Evolutionary conservation across 2,329 filamentous ascomycete species (phyloP), one percentile per base, ranked within the genome.

Genomic region (Neonectria magnoliae): DNA sequence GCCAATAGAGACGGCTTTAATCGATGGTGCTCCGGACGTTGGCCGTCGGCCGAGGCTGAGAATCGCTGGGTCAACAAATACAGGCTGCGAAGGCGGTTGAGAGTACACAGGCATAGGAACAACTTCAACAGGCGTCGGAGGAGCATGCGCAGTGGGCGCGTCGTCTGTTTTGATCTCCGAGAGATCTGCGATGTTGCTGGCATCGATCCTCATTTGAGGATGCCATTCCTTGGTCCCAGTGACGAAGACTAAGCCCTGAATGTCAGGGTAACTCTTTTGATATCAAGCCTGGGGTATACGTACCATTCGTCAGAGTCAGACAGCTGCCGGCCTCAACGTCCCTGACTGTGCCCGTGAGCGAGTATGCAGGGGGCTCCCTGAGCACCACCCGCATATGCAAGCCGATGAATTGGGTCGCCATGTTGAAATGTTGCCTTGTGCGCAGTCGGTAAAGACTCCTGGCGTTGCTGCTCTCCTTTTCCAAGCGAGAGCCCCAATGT

Each of bases 31-130:
- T 14, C 62, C 73, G 0, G 75, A 73, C 27, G 69, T 75, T 1
- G 83, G 80, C 4, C 78, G 80, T 51, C 81, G 81, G 22, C 83
- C 83, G 54, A 93, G 87, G 75, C 92, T 94, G 50, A 97, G 76
- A 60, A 97, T 97, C 4, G 93, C 93, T 11, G 93, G 93, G 72
- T 97, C 93, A n/a, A 90, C 85, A 73, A 96, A 93, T 0, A 83
- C 73, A 31, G 81, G 71, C 67, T 81, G 77, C 57, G 71, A 64
- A 48, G 73, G 70, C 41, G 73, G 77, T 56, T 73, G 67, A n/a
- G 74, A 62, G 22, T 76, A 61, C 5, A 68, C 57, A 16, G 77
- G 68, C 14, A 75, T 71, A 22, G 75, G 62, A 45, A 70, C 57
- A 61, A 73, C 59, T 67, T 71, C 71, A 60, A 68, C 60, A 29